A percentile compares a stretch with the other conserved stretches of the same genome.
Evolutionary conservation across 148 eudicot genomes (phyloP).

Genomic region (Cornus suecica): DNA sequence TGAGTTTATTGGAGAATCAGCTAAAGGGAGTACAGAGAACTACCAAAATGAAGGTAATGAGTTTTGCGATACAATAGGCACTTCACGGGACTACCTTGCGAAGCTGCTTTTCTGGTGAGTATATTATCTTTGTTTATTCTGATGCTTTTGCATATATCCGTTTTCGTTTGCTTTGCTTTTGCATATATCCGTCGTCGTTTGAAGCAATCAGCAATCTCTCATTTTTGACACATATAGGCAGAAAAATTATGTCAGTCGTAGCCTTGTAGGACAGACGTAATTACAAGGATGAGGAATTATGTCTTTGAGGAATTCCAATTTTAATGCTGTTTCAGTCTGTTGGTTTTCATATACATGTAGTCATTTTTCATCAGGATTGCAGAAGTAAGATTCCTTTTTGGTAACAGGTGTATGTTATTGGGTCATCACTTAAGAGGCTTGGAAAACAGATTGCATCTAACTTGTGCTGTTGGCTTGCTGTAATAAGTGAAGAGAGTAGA

Average conservation of each 20-base stretch:
- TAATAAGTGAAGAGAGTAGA: constrained; percentile 37
- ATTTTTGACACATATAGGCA: neutral
- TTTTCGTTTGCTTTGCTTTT: neutral
- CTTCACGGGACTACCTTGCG: constrained; percentile 78
- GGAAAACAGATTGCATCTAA: constrained; percentile 86
- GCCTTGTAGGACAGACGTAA: too few relatives aligned
- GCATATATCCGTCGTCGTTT: neutral
- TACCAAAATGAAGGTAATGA: constrained; percentile 35
- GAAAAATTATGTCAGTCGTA: too few relatives aligned
- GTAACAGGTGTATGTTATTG: constrained; percentile 83
- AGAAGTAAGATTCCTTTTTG: constrained; percentile 6
- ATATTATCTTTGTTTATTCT: neutral
- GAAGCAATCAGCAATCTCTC: neutral
- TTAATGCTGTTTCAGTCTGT: neutral
- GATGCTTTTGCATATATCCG: neutral
- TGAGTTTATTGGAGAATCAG: constrained; percentile 30
- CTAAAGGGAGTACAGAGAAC: constrained; percentile 30
- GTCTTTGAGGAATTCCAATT: neutral
- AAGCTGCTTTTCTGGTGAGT: constrained; percentile 89
- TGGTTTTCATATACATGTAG: neutral
- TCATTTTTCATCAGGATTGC: neutral
- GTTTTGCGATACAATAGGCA: constrained; percentile 39
- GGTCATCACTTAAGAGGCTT: constrained; percentile 90
- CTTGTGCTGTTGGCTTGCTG: constrained; percentile 81
- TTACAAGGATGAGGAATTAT: neutral